A percentile compares a stretch with the other conserved stretches of the same genome.
Evolutionary conservation across 2,329 filamentous ascomycete species (phyloP).

Genomic region (Immersiporthe knoxdaviesiana): DNA sequence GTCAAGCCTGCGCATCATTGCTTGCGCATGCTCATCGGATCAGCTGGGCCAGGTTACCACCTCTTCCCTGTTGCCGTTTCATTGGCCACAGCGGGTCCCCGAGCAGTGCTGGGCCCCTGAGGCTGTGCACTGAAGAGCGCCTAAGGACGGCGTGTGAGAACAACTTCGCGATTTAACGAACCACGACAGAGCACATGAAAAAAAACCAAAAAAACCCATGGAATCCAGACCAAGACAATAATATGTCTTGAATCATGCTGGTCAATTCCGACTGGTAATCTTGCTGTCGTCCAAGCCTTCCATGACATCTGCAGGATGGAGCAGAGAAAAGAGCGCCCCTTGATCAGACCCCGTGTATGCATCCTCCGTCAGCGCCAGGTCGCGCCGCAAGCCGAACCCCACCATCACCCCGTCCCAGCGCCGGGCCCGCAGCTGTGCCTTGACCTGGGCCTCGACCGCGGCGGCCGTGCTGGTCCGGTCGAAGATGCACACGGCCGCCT

Average conservation of each 20-base stretch:
- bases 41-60: neutral
- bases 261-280: no score
- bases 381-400: neutral
- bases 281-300: no score
- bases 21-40: neutral
- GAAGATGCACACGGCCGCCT: neutral
- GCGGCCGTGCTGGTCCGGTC: neutral
- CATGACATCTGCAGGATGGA: no score
- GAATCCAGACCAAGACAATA: no score
- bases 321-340: no score
- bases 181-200: no score
- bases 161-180: no score
- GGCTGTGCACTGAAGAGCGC: neutral
- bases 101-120: neutral
- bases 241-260: no score
- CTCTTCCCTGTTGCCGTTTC: neutral
- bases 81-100: constrained; percentile 8
- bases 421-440: neutral
- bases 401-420: neutral
- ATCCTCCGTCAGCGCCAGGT: neutral
- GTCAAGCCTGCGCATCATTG: neutral
- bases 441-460: neutral
- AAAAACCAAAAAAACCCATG: no score
- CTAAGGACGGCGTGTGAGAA: neutral
- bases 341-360: no score